Conservation (phyloP, 805 yeast genomes). For the Tetrapisispora nanseiensis region DNA sequence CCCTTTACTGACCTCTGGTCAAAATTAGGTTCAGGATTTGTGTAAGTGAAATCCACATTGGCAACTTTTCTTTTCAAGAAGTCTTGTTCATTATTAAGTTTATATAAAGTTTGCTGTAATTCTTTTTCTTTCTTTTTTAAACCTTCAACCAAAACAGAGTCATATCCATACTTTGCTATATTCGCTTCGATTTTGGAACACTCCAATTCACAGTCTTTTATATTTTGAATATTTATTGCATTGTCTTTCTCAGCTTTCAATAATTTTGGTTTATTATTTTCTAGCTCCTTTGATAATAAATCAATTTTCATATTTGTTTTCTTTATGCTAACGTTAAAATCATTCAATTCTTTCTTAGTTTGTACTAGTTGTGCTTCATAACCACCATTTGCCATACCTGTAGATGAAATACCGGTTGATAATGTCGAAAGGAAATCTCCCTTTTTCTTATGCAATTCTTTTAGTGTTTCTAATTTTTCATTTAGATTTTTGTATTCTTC, state of each 20-base stretch:
- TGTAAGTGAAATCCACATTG: conserved; percentile 65
- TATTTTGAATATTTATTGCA: conserved; percentile 34
- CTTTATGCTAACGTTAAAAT: conserved; percentile 45
- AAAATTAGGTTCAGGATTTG: conserved; percentile 54
- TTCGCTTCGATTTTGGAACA: conserved; percentile 32
- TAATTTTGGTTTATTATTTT: conserved; percentile 38
- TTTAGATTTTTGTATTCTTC: conserved; percentile 37
- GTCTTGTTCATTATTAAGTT: conserved; percentile 40
- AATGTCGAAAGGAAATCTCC: conserved; percentile 75
- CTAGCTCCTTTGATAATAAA: conserved; percentile 45
- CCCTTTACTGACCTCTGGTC: conserved; percentile 65
- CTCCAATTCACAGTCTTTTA: conserved; percentile 31
- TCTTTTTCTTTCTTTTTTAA: conserved; percentile 38
- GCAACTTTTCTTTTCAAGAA: conserved; percentile 53
- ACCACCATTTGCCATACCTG: conserved; percentile 67
- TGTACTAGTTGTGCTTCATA: conserved; percentile 62
- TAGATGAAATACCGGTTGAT: conserved; percentile 82
- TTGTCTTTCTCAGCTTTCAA: conserved; percentile 41
- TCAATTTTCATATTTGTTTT: conserved; percentile 49
- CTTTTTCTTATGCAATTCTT: conserved; percentile 42
- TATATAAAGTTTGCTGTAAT: conserved; percentile 37
- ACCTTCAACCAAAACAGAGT: conserved; percentile 36
- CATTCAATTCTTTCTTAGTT: conserved; percentile 46
- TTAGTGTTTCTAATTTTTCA: conserved; percentile 35
- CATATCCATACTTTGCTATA: conserved; percentile 47